Base-by-base conservation (phyloP, 2,329 filamentous ascomycete genomes). In the Pezicula carpinea region DNA sequence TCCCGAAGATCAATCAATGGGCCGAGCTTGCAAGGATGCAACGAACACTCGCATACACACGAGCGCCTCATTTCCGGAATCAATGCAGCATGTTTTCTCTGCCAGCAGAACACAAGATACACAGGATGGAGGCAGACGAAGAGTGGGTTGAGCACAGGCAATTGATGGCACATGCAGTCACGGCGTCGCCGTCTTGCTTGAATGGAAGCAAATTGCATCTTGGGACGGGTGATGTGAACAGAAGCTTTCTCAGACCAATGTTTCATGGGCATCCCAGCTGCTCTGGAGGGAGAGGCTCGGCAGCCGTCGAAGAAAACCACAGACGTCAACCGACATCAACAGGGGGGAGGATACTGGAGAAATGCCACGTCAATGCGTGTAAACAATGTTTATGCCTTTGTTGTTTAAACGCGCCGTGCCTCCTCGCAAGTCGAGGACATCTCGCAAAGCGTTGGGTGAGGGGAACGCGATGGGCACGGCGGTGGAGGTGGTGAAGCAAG, bases 21-120 rank as follows among this genome's bases (percentile, higher is more conserved):
- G 53, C 19, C n/a, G 18, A n/a, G 13, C 13, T 10, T 11, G n/a
- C 38, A 40, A 22, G 38, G 38, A 40, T 23, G 34, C 39, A 41
- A 42, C 43, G 44, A 51, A 44, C 32, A 53, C 49, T 52, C 50
- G 48, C 52, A 55, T 55, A 23, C 26, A 53, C 35, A 42, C 43
- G 56, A 60, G 59, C 60, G 59, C 56, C 55, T 68, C 65, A 67
- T 67, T 55, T 68, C 66, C 65, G 64, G 54, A 50, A 50, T 66
- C 52, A 63, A 68, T 67, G 42, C 52, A 44, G 40, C 15, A 33
- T 35, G 38, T 35, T 35, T 35, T 14, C 33, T 7, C 33, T 19
- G 15, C 33, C 38, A 19, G 14, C 38, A 17, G 14, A 18, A 11
- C n/a, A 15, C n/a, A 35, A 35, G 33, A 35, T 15, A 14, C 33